Percentiles rank a stretch among this genome's conserved stretches.
Conservation (phyloP, 2,329 filamentous ascomycete species). For the Apiospora aurea region DNA sequence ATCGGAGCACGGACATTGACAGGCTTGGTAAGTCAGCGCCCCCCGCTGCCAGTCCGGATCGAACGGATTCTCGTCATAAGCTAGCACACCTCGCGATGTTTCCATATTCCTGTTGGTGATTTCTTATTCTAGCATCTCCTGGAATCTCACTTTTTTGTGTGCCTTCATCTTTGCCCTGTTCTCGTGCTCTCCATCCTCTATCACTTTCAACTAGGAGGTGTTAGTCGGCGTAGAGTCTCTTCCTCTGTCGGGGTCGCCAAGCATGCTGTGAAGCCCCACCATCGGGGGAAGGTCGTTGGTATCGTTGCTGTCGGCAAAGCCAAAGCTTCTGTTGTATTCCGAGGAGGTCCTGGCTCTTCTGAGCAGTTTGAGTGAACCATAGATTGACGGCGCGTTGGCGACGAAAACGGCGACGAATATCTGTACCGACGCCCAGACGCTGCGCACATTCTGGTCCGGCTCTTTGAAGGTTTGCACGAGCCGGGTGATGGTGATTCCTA, state of each 20-base stretch:
- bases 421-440: constrained; percentile 41
- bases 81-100: too few species aligned
- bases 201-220: background rate
- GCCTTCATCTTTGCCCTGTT: background rate
- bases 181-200: background rate
- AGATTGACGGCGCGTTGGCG: constrained; percentile 40
- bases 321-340: background rate
- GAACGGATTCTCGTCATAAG: too few species aligned
- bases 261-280: background rate
- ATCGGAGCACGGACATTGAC: too few species aligned
- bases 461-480: background rate
- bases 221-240: background rate
- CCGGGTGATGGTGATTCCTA: background rate
- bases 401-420: constrained; percentile 40
- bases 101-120: too few species aligned
- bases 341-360: background rate
- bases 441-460: constrained; percentile 36
- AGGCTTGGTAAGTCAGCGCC: too few species aligned
- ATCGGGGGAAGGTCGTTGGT: background rate
- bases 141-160: background rate
- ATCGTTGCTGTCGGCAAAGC: background rate
- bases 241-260: background rate
- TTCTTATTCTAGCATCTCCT: too few species aligned
- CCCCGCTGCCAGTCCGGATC: too few species aligned
- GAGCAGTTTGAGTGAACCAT: constrained; percentile 35